phyloP scores from a whole-genome alignment of 1,284 basidiomycete genomes.

The Malassezia caprae region DNA sequence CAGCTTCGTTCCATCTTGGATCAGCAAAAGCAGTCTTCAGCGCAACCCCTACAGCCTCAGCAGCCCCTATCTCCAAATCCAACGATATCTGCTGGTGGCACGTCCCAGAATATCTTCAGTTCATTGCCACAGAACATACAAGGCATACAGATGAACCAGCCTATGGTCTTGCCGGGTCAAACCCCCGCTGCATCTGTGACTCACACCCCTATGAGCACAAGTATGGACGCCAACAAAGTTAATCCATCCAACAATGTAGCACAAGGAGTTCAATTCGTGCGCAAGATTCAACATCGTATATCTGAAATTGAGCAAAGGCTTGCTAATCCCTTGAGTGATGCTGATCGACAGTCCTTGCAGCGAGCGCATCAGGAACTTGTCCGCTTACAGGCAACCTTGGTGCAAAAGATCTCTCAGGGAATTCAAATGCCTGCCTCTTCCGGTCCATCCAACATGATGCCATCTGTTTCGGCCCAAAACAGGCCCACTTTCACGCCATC shows the following conservation, averaged over 20 bases:
- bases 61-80: neutral
- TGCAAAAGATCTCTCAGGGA: constrained; percentile 22
- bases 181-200: neutral
- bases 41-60: neutral
- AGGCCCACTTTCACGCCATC: neutral
- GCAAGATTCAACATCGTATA: constrained; percentile 31
- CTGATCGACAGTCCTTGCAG: constrained; percentile 26
- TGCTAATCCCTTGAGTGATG: constrained; percentile 20
- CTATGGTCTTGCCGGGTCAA: neutral
- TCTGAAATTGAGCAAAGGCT: constrained; percentile 32
- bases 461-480: neutral
- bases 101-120: neutral
- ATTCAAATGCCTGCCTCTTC: constrained; percentile 4
- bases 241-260: constrained; percentile 12
- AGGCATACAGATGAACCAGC: neutral
- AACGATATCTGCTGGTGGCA: neutral
- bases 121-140: constrained; percentile 7
- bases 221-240: neutral
- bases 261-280: constrained; percentile 27
- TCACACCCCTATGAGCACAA: neutral
- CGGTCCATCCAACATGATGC: neutral
- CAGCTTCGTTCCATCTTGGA: constrained; percentile 26
- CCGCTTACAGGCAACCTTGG: constrained; percentile 22
- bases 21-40: constrained; percentile 5
- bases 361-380: constrained; percentile 25